Percentiles rank a stretch among this genome's conserved stretches.
Conservation (phyloP, 2,329 filamentous ascomycete species). For the Colletotrichum musicola region DNA sequence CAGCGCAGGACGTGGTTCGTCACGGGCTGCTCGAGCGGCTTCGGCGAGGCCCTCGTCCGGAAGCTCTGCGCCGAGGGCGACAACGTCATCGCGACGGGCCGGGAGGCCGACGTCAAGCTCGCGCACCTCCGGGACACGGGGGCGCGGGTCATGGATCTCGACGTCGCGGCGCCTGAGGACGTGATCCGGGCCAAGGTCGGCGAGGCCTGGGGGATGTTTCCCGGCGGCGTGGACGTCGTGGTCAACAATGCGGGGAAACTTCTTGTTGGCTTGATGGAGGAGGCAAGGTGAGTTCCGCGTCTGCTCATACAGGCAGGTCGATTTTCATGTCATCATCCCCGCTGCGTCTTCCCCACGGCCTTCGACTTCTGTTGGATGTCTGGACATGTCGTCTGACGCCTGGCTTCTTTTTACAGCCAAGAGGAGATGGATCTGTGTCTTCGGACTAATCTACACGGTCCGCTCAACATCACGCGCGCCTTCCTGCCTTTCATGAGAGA, state of each 20-base stretch:
- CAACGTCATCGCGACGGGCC: slow-evolving; percentile 56
- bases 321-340: no score
- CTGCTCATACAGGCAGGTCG: not conserved
- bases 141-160: slow-evolving; percentile 18
- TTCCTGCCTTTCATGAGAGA: slow-evolving; percentile 49
- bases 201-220: slow-evolving; percentile 4
- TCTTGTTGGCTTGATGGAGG: not conserved
- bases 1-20: slow-evolving; percentile 50
- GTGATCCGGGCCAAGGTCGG: not conserved
- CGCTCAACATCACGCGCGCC: slow-evolving; percentile 51
- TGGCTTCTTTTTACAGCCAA: not conserved
- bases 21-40: slow-evolving; percentile 59
- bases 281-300: slow-evolving; percentile 9
- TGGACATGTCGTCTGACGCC: no score
- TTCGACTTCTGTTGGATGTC: no score
- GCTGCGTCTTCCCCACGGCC: no score
- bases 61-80: slow-evolving; percentile 53
- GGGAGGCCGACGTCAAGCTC: slow-evolving; percentile 50
- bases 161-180: slow-evolving; percentile 4
- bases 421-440: slow-evolving; percentile 36
- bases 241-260: slow-evolving; percentile 55
- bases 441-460: slow-evolving; percentile 54
- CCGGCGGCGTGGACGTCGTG: slow-evolving; percentile 51
- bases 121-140: slow-evolving; percentile 45
- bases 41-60: slow-evolving; percentile 53